phyloP scores from a whole-genome alignment of 1,284 basidiomycete genomes.

The Puccinia sorghi region DNA sequence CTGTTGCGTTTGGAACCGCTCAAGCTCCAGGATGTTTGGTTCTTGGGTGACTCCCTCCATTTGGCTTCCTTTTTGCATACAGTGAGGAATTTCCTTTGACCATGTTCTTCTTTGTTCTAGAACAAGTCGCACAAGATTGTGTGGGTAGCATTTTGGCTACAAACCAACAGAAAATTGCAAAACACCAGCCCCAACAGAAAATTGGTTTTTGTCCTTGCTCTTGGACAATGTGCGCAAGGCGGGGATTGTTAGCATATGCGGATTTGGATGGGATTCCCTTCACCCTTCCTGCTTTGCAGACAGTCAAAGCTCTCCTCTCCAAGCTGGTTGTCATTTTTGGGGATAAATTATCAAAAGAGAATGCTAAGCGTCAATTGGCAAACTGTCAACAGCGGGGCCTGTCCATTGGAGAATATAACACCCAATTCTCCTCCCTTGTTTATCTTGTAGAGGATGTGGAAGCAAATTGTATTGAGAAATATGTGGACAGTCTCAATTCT shows the following conservation, averaged over 20 bases:
- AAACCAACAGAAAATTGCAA: not conserved
- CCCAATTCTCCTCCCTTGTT: not conserved
- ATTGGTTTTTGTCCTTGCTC: constrained; percentile 1
- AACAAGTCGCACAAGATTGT: not conserved
- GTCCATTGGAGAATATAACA: constrained; percentile 6
- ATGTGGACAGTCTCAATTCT: not conserved
- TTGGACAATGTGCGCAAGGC: not conserved
- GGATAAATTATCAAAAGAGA: not conserved
- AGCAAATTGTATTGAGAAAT: not conserved
- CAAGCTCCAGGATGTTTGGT: constrained; percentile 1
- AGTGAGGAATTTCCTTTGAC: not conserved
- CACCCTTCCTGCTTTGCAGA: not conserved
- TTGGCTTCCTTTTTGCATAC: not conserved
- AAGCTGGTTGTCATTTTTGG: not conserved
- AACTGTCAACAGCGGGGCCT: not conserved
- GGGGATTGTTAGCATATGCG: not conserved
- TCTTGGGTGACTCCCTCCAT: not conserved
- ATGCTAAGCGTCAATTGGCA: not conserved
- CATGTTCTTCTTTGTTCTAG: not conserved
- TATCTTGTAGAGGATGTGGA: constrained; percentile 5
- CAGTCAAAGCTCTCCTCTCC: not conserved
- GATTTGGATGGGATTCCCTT: not conserved
- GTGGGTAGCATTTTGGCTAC: constrained; percentile 13
- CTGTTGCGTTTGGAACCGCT: not conserved
- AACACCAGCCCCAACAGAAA: not conserved